Evolutionary conservation across 1,284 basidiomycete species (phyloP).

Genomic region (Chondrostereum purpureum): DNA sequence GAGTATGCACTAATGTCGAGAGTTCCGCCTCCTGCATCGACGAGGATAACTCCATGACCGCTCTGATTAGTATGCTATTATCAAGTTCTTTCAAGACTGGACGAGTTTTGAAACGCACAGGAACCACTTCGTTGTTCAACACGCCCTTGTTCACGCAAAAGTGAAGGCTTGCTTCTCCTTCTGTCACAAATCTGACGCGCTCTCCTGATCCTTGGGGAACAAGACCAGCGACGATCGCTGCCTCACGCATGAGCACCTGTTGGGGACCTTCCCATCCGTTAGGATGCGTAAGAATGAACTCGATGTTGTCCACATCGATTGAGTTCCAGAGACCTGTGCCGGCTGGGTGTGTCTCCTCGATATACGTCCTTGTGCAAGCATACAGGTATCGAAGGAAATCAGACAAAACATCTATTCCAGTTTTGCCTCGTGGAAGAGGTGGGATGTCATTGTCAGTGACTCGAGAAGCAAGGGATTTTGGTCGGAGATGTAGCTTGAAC

Average conservation of each 20-base stretch:
- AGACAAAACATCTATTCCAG: slow-evolving; percentile 27
- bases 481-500: slow-evolving; percentile 30
- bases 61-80: slow-evolving; percentile 18
- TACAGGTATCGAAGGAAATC: slow-evolving; percentile 39
- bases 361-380: slow-evolving; percentile 27
- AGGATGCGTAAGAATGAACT: slow-evolving; percentile 22
- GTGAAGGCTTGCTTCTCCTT: slow-evolving; percentile 45
- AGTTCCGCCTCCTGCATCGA: slow-evolving; percentile 19
- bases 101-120: slow-evolving; percentile 18
- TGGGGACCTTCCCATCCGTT: slow-evolving; percentile 21
- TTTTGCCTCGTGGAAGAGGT: slow-evolving; percentile 28
- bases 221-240: slow-evolving; percentile 15
- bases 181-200: slow-evolving; percentile 38
- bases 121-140: slow-evolving; percentile 17
- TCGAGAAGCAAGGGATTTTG: slow-evolving; percentile 15
- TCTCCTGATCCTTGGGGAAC: slow-evolving; percentile 15
- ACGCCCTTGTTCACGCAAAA: slow-evolving; percentile 36
- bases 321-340: slow-evolving; percentile 27
- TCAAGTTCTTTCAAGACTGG: slow-evolving; percentile 13
- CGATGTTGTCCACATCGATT: slow-evolving; percentile 24
- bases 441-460: slow-evolving; percentile 23
- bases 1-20: slow-evolving; percentile 14
- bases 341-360: slow-evolving; percentile 28
- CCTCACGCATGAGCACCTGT: slow-evolving; percentile 16
- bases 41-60: slow-evolving; percentile 41